Evolutionary conservation across 345 rosid genomes (phyloP).

Genomic region (Rubroshorea leprosula): DNA sequence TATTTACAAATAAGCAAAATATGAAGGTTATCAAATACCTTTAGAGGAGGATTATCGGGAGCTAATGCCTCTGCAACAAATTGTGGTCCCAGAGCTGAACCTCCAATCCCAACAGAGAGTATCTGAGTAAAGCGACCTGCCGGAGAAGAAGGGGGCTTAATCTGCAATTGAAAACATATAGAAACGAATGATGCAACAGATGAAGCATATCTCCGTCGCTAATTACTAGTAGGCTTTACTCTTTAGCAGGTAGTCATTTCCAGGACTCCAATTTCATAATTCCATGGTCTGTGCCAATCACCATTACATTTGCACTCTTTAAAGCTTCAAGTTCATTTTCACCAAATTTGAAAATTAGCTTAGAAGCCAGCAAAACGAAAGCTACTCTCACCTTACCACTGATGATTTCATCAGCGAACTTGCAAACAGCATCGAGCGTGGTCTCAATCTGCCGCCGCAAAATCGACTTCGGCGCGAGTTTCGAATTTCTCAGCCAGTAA

Average conservation of each 20-base stretch:
- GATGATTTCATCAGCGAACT: constrained; percentile 67
- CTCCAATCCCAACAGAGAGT: constrained; percentile 92
- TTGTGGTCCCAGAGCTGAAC: constrained; percentile 96
- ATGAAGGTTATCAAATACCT: constrained; percentile 34
- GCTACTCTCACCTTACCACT: constrained; percentile 72
- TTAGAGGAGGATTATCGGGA: constrained; percentile 92
- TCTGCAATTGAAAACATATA: constrained; percentile 35
- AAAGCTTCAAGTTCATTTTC: too few relatives aligned
- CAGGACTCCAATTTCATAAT: neutral
- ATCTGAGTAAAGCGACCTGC: constrained; percentile 81
- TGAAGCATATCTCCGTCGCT: neutral
- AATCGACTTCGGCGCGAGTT: constrained; percentile 56
- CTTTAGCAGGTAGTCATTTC: neutral
- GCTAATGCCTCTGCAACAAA: constrained; percentile 96
- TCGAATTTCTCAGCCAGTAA: constrained; percentile 81
- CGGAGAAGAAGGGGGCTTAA: constrained; percentile 73
- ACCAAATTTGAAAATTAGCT: too few relatives aligned
- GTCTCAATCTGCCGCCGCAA: constrained; percentile 59
- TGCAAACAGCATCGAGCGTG: constrained; percentile 61
- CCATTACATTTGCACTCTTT: too few relatives aligned
- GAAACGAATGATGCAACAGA: too few relatives aligned
- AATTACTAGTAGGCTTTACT: neutral
- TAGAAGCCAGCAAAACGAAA: too few relatives aligned
- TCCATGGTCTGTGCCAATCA: neutral
- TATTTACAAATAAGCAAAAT: too few relatives aligned